Percentiles rank a stretch among this genome's conserved stretches.
These are phyloP conservation scores for Phytophthora melonis DNA, from an alignment of 352 stramenopile genomes.

Conservation along the genomic window DNA sequence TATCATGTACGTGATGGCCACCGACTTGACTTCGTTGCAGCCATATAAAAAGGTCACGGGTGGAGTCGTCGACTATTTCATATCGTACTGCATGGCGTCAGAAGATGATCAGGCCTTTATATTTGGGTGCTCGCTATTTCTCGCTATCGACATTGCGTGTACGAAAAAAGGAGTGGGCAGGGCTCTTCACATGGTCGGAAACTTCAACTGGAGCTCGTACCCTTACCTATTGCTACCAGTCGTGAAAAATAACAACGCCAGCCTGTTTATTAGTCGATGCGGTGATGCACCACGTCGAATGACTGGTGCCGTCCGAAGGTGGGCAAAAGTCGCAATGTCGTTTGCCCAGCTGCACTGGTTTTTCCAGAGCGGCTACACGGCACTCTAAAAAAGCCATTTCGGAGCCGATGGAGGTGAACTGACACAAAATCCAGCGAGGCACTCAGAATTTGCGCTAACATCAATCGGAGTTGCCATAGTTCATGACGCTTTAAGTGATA, in stretches of 20 bases:
- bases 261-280: background rate
- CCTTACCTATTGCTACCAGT: background rate
- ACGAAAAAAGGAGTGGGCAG: background rate
- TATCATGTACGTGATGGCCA: background rate
- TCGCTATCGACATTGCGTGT: background rate
- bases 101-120: background rate
- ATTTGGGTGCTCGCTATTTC: background rate
- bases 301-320: background rate
- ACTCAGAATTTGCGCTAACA: background rate
- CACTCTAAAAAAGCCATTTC: background rate
- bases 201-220: background rate
- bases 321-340: background rate
- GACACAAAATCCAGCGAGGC: background rate
- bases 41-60: background rate
- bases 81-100: background rate
- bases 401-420: background rate
- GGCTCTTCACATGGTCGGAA: background rate
- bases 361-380: background rate
- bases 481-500: background rate
- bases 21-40: background rate
- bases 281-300: background rate
- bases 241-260: background rate
- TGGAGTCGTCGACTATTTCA: background rate
- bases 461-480: background rate
- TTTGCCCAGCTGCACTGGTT: background rate